Evolutionary conservation across 345 rosid genomes (phyloP).

Genomic region (Citrus trifoliata): DNA sequence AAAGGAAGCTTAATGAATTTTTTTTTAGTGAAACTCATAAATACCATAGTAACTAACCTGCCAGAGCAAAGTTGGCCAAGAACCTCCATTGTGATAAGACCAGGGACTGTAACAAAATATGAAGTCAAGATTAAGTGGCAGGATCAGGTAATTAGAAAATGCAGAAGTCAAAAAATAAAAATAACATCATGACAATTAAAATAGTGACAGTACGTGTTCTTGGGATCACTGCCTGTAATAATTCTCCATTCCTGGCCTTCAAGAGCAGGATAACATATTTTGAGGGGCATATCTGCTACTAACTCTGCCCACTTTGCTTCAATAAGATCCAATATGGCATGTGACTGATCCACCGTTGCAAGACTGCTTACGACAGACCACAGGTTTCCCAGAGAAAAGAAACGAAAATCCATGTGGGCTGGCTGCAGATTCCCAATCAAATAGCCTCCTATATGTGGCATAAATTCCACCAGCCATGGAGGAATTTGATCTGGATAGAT

Average conservation of each 20-base stretch:
- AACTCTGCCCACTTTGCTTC: constrained; percentile 85
- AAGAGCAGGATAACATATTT: constrained; percentile 80
- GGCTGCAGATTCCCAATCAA: constrained; percentile 91
- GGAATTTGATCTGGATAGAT: constrained; percentile 94
- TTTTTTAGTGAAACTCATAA: neutral
- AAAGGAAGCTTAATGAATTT: too few species aligned
- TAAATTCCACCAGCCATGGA: constrained; percentile 77
- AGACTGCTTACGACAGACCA: constrained; percentile 80
- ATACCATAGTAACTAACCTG: constrained; percentile 55
- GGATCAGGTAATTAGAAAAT: constrained; percentile 3
- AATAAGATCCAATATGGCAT: constrained; percentile 78
- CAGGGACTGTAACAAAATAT: constrained; percentile 64
- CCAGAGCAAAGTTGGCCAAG: constrained; percentile 97
- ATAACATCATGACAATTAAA: neutral
- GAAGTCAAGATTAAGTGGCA: constrained; percentile 9
- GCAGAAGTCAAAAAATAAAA: neutral
- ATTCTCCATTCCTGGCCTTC: constrained; percentile 90
- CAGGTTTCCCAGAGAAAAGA: constrained; percentile 85
- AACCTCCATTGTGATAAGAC: constrained; percentile 96
- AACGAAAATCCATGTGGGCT: constrained; percentile 94
- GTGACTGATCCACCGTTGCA: constrained; percentile 72
- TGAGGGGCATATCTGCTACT: constrained; percentile 84
- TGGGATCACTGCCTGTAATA: constrained; percentile 88
- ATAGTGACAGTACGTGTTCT: constrained; percentile 62
- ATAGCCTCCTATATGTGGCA: constrained; percentile 82